Percentiles rank a stretch among this genome's conserved stretches.
These are phyloP conservation scores for Penicillium samsonianum DNA, from an alignment of 495 filamentous ascomycete species.

Conservation along the genomic window DNA sequence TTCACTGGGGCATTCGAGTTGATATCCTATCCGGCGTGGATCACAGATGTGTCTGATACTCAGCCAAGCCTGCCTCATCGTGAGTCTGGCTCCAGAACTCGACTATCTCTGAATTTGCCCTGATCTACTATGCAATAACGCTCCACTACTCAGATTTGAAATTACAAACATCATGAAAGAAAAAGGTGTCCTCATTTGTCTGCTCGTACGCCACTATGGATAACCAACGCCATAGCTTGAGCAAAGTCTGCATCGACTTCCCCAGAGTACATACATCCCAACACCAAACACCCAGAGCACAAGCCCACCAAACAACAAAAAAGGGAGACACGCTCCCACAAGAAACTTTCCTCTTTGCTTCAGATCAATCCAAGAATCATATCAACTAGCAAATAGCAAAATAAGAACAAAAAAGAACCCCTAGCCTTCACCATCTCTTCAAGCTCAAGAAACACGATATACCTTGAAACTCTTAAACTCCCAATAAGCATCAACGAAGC, in stretches of 20 bases:
- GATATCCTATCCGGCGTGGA: too few species aligned
- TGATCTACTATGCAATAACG: background rate
- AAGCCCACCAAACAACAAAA: background rate
- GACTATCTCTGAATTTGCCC: background rate
- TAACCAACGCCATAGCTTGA: too few species aligned
- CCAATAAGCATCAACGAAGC: conserved; percentile 51
- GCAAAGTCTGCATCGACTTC: background rate
- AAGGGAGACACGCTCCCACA: background rate
- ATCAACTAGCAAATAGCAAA: background rate
- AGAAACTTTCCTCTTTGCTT: background rate
- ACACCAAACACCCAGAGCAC: background rate
- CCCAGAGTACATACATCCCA: background rate
- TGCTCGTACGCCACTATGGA: background rate
- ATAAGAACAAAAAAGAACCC: background rate
- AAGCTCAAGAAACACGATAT: conserved; percentile 30
- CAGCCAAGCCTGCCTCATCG: background rate
- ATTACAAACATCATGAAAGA: background rate
- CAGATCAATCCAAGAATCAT: background rate
- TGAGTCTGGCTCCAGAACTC: background rate
- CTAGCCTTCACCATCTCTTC: background rate
- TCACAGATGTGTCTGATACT: background rate
- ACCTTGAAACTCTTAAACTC: conserved; percentile 52
- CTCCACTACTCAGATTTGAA: background rate
- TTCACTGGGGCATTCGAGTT: too few species aligned
- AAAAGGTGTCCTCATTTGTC: background rate